Conservation (phyloP, 1,284 basidiomycete genomes). For the Leccinum angustisporum region DNA sequence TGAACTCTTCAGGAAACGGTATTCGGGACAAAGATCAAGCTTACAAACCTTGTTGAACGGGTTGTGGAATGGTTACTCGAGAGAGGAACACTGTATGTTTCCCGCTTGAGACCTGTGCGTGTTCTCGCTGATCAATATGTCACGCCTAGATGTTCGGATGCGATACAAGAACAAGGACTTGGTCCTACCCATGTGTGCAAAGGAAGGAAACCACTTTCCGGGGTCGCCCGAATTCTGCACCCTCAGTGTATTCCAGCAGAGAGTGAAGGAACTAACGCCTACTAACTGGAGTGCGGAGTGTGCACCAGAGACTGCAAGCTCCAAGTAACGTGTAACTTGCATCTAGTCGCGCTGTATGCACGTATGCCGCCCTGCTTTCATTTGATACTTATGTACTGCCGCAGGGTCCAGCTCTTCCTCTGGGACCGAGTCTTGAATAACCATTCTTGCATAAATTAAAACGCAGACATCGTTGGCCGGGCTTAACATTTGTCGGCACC, state of each 20-base stretch:
- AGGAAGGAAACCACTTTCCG: slow-evolving; percentile 64
- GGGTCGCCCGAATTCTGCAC: slow-evolving; percentile 79
- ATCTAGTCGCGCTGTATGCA: neutral
- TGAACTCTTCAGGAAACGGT: slow-evolving; percentile 58
- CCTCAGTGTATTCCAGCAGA: slow-evolving; percentile 61
- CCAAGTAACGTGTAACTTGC: slow-evolving; percentile 7
- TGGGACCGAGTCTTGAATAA: neutral
- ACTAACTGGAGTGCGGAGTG: slow-evolving; percentile 67
- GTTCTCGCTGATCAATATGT: neutral
- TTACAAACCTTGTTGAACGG: slow-evolving; percentile 40
- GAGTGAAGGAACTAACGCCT: slow-evolving; percentile 64
- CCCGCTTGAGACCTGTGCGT: neutral
- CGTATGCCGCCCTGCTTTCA: neutral
- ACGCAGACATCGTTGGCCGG: neutral
- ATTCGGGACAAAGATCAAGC: slow-evolving; percentile 21
- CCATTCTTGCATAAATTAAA: neutral
- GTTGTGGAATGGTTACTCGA: slow-evolving; percentile 31
- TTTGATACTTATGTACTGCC: neutral
- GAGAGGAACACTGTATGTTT: slow-evolving; percentile 46
- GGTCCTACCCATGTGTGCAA: slow-evolving; percentile 64
- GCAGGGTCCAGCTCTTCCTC: neutral
- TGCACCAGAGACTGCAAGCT: slow-evolving; percentile 10
- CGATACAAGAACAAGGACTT: slow-evolving; percentile 75
- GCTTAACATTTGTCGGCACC: neutral
- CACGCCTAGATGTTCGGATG: slow-evolving; percentile 66